Conservation (phyloP, 164 flowering plant genomes). For the Magnolia sinica region DNA sequence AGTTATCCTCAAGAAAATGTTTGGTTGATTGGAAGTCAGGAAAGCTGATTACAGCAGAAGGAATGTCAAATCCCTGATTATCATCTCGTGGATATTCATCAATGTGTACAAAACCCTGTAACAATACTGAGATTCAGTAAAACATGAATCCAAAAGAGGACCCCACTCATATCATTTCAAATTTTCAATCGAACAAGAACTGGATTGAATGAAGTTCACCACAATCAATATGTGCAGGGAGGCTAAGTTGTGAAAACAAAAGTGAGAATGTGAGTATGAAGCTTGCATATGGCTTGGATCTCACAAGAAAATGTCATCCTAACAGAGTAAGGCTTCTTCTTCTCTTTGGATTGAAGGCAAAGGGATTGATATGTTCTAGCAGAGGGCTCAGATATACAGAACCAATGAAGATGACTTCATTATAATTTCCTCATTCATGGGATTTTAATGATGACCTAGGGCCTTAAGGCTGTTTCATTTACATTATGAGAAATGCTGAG, state of each 20-base stretch:
- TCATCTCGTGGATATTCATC: constrained; percentile 99
- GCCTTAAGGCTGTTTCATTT: too few species aligned
- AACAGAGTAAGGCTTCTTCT: background rate
- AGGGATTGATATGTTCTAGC: too few species aligned
- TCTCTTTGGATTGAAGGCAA: too few species aligned
- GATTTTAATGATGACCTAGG: too few species aligned
- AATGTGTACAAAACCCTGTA: constrained; percentile 86
- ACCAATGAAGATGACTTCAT: too few species aligned
- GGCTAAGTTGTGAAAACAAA: too few species aligned
- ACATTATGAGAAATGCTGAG: too few species aligned
- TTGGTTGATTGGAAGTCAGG: constrained; percentile 52
- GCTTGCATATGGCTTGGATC: background rate
- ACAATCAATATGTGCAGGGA: too few species aligned
- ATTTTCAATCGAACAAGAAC: background rate
- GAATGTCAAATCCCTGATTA: constrained; percentile 95
- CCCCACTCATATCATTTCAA: background rate
- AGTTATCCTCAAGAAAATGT: constrained; percentile 33
- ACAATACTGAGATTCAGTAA: background rate
- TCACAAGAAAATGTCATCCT: background rate
- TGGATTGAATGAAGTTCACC: background rate
- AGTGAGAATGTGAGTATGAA: background rate
- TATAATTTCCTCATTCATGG: too few species aligned
- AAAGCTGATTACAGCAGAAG: constrained; percentile 81
- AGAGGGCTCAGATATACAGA: too few species aligned
- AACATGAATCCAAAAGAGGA: background rate